Evolutionary conservation across 345 rosid species (phyloP).

Genomic region (Erysimum cheiranthoides): DNA sequence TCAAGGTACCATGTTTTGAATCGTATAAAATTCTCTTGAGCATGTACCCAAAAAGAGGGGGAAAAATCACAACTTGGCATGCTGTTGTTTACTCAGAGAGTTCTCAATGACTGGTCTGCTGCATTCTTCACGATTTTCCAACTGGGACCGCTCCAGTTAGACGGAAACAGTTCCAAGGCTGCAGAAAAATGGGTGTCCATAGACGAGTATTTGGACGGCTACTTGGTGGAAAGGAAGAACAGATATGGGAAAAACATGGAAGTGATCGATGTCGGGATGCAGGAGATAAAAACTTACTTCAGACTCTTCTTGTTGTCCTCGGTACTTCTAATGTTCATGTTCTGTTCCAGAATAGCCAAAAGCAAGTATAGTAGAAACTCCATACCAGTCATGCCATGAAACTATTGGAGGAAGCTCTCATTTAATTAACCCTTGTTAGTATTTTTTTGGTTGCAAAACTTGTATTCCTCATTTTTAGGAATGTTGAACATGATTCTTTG

Average conservation of each 20-base stretch:
- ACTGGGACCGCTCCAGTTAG: slow-evolving; percentile 56
- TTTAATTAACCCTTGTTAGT: slow-evolving; percentile 38
- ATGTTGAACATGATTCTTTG: slow-evolving; percentile 38
- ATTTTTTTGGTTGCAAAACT: slow-evolving; percentile 24
- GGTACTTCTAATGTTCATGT: slow-evolving; percentile 81
- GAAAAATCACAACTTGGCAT: slow-evolving; percentile 3
- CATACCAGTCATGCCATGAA: slow-evolving; percentile 50
- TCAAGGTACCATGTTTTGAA: slow-evolving; percentile 58
- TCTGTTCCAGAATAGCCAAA: slow-evolving; percentile 92
- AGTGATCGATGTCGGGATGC: slow-evolving; percentile 93
- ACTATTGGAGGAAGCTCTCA: slow-evolving; percentile 18
- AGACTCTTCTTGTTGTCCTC: slow-evolving; percentile 93
- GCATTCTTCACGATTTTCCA: slow-evolving; percentile 78
- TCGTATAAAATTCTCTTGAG: not conserved
- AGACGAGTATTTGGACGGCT: slow-evolving; percentile 90
- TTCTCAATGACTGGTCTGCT: slow-evolving; percentile 89
- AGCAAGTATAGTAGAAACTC: slow-evolving; percentile 69
- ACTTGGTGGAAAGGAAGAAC: slow-evolving; percentile 83
- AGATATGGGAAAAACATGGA: slow-evolving; percentile 87
- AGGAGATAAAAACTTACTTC: slow-evolving; percentile 94
- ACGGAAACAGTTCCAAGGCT: slow-evolving; percentile 52
- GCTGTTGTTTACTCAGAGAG: slow-evolving; percentile 61
- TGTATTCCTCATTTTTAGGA: slow-evolving; percentile 33
- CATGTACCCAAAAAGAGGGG: not conserved
- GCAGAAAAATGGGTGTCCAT: slow-evolving; percentile 77